phyloP scores from a whole-genome alignment of 2,329 filamentous ascomycete species.

The Balansia obtecta region DNA sequence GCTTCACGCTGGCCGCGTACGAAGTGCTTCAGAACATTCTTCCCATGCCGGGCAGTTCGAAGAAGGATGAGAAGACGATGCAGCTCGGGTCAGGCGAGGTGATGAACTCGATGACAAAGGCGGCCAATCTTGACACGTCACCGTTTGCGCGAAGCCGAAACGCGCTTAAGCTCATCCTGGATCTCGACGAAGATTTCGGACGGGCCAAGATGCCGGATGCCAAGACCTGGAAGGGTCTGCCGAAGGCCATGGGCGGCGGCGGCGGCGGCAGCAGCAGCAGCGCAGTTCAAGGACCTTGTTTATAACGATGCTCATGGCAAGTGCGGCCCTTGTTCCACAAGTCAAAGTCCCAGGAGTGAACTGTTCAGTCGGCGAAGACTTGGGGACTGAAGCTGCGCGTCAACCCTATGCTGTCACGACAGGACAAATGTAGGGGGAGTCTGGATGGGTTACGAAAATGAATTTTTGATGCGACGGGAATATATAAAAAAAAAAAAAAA shows the following conservation, averaged over 20 bases:
- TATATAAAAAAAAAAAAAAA: too few species aligned
- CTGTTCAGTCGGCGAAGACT: too few species aligned
- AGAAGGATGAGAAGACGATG: conserved; percentile 36
- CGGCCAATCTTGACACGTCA: conserved; percentile 25
- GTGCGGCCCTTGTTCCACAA: too few species aligned
- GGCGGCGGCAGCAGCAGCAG: too few species aligned
- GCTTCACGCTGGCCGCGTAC: conserved; percentile 92
- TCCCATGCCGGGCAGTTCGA: conserved; percentile 57
- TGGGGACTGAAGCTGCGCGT: too few species aligned
- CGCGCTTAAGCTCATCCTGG: conserved; percentile 88
- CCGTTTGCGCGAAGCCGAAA: conserved; percentile 60
- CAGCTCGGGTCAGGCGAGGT: conserved; percentile 51
- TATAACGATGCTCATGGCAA: neutral
- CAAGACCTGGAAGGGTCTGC: conserved; percentile 40
- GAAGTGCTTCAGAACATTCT: conserved; percentile 75
- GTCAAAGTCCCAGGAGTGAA: too few species aligned
- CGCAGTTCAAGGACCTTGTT: neutral
- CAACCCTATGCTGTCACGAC: too few species aligned
- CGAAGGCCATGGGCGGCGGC: conserved; percentile 33
- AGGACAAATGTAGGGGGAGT: too few species aligned
- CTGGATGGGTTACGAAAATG: too few species aligned
- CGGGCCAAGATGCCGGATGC: conserved; percentile 48
- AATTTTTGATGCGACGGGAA: too few species aligned
- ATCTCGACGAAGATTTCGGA: conserved; percentile 89
- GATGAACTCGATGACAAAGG: conserved; percentile 29